These are phyloP conservation scores for Leishmania guyanensis DNA, from an alignment of 208 protist species.

Conservation along the genomic window DNA sequence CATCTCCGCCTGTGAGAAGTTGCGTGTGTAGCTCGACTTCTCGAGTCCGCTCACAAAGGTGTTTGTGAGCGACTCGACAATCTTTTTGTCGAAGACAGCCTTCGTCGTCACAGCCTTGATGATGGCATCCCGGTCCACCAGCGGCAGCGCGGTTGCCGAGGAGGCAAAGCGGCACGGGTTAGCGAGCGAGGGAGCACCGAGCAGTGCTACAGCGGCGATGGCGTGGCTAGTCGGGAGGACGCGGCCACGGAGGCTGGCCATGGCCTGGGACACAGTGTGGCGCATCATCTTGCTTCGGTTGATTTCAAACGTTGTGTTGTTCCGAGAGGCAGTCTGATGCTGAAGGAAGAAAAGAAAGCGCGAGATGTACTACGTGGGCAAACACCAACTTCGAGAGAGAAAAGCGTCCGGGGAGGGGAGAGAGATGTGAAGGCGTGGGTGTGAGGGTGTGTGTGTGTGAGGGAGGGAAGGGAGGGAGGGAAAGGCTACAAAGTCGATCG, in stretches of 20 bases:
- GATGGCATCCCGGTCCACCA: conserved; percentile 34
- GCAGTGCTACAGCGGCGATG: not conserved
- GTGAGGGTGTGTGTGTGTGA: not conserved
- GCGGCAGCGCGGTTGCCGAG: not conserved
- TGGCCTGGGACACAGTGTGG: conserved; percentile 25
- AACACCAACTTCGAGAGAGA: not conserved
- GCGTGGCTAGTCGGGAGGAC: not conserved
- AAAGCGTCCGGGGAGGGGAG: not conserved
- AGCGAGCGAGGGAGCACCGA: not conserved
- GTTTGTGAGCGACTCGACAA: conserved; percentile 43
- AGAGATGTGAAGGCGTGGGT: too few species aligned
- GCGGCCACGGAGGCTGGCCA: conserved; percentile 7
- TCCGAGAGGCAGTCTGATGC: not conserved
- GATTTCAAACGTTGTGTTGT: not conserved
- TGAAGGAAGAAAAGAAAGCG: not conserved
- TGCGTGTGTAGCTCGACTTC: conserved; percentile 49
- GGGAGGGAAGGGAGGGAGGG: not conserved
- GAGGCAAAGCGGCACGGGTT: not conserved
- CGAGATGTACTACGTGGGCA: too few species aligned
- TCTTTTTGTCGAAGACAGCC: conserved; percentile 47
- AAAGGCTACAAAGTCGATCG: not conserved
- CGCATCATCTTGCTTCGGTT: conserved; percentile 38
- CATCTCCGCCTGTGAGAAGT: conserved; percentile 56
- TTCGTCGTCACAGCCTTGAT: conserved; percentile 35
- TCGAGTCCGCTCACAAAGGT: conserved; percentile 46